Evolutionary conservation across 1,284 basidiomycete genomes (phyloP), one percentile per base, ranked within the genome.

Genomic region (Ceraceosorus guamensis): DNA sequence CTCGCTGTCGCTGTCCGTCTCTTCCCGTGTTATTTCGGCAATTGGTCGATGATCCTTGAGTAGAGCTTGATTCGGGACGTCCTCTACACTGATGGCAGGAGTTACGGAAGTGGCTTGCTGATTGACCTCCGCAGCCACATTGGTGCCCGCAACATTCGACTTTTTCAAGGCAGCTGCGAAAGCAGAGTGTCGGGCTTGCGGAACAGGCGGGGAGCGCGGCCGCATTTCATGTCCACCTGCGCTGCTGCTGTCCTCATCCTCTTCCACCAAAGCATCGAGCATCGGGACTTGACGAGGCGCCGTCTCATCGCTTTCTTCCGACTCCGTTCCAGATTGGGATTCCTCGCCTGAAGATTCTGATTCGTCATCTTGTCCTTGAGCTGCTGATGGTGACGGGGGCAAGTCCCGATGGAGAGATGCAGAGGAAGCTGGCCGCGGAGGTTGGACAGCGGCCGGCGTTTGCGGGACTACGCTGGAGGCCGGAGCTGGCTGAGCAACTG

Each of bases 191-290:
- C 41, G 50, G 30, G 18, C 18, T 44, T 16, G 7, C 31, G 30
- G 30, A 35, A 13, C 31, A 31, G 16, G 49, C 13, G 49, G 46
- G 46, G 34, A 7, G 53, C 52, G 62, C 43, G 48, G 53, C n/a
- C 57, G 59, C 64, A 68, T 68, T 41, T 68, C 67, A 41, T 67
- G 55, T 55, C 66, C 65, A 6, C 61, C 67, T 30, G 57, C 34
- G 48, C 61, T 65, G 41, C 64, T 66, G 0, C 24, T 53, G 16
- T 69, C 68, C 32, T 70, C 68, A 5, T 70, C 68, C 48, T 70
- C 68, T 52, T 70, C 68, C 2, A 60, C 58, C 2, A 70, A 57
- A 6, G 62, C 63, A 46, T 69, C 68, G 18, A 70, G 57, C 6
- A 56, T 59, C 7, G 56, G 61, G 11, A 57, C 57, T 16, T 41